Base-by-base conservation (phyloP, 345 rosid species). In the Draba incana region DNA sequence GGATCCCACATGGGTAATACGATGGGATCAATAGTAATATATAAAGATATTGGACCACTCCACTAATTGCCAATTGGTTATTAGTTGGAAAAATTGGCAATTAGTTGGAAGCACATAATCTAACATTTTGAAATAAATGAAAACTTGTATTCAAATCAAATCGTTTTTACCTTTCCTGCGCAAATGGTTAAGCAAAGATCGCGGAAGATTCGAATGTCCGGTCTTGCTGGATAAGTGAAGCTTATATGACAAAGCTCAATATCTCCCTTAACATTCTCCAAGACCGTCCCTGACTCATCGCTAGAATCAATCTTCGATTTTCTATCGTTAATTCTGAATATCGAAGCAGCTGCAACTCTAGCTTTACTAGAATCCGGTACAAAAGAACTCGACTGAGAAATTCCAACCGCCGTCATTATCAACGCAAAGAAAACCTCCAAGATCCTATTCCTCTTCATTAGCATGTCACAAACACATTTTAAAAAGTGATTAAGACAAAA, bases 211-310 rank as follows among this genome's bases (percentile, higher is more conserved):
- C 83, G 92, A 77, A 82, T 62, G 66, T 81, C 88, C 15, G 95
- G 95, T 70, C 97, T 82, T 5, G 77, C 63, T 10, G 97, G 97
- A 79, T 88, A 88, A 62, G 60, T 84, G 6, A 90, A 90, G 43
- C 83, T 80, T 5, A 90, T 54, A 69, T 79, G 85, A 16, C 51
- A 73, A 53, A 90, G 77, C 70, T 84, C 84, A 10, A 90, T 84
- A 41, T 88, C 84, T 66, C 92, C 95, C 10, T 71, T 82, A 37
- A 88, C 76, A 13, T 80, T 74, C 45, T 79, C 78, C 57, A 86
- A 41, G 10, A 70, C 81, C 8, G 30, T 74, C 31, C 92, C 92
- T 2, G 88, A 77, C 59, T 84, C 89, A 33, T 77, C 77, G 25
- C 78, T 79, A 0, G 95, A 57, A 59, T 90, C 89, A 8, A 90